Percentiles rank a stretch among this genome's conserved stretches.
phyloP scores from a whole-genome alignment of 768 basidiomycete genomes.

The Candolleomyces efflorescens region DNA sequence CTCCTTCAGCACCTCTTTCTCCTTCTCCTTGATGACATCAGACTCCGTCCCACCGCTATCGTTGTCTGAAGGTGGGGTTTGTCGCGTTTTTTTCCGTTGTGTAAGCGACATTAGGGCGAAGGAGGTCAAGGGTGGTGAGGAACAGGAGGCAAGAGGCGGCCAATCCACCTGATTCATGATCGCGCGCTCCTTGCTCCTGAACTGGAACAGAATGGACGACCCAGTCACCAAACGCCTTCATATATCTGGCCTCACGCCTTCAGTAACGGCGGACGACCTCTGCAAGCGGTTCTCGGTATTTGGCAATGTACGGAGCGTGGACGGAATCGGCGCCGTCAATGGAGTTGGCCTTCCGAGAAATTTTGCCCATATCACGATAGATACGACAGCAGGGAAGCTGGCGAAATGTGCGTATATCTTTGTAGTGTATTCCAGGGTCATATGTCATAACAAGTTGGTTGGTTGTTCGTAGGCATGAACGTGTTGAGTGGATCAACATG shows the following conservation, averaged over 20 bases:
- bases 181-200: too few relatives aligned
- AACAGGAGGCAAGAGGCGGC: conserved; percentile 13
- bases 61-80: neutral
- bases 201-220: conserved; percentile 9
- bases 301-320: conserved; percentile 62
- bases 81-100: conserved; percentile 11
- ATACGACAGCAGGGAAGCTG: conserved; percentile 55
- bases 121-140: conserved; percentile 44
- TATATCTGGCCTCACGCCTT: conserved; percentile 70
- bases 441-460: conserved; percentile 3
- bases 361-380: conserved; percentile 72
- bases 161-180: too few relatives aligned
- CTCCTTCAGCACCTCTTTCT: neutral
- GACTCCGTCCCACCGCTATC: neutral
- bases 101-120: conserved; percentile 28
- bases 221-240: conserved; percentile 59
- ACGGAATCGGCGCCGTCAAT: conserved; percentile 65
- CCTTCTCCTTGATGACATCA: neutral
- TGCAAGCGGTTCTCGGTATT: conserved; percentile 56
- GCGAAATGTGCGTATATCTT: conserved; percentile 53
- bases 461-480: conserved; percentile 52
- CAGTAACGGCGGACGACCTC: conserved; percentile 56
- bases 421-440: neutral
- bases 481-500: conserved; percentile 76
- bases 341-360: conserved; percentile 62